Conservation (phyloP, 2,329 filamentous ascomycete species). For the Cercospora zeina region DNA sequence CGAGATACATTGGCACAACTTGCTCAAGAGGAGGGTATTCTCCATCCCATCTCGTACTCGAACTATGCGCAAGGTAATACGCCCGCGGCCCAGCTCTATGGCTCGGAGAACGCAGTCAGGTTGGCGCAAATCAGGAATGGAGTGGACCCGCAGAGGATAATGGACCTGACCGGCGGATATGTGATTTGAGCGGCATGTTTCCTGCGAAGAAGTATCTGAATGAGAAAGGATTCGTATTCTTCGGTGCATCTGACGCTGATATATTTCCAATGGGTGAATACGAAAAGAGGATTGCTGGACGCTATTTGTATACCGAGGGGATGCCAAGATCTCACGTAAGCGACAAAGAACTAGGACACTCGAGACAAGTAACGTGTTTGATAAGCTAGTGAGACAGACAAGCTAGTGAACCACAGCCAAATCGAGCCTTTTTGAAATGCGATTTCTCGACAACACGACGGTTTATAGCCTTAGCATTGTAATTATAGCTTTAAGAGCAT, state of each 20-base stretch:
- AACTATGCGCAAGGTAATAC: conserved; percentile 8
- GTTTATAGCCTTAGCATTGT: no score
- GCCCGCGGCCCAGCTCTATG: conserved; percentile 1
- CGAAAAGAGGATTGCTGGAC: background rate
- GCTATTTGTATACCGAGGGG: no score
- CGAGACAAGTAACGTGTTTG: no score
- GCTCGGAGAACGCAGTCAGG: background rate
- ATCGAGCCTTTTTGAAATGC: no score
- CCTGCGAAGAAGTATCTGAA: background rate
- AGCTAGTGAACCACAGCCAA: no score
- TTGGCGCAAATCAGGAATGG: conserved; percentile 3
- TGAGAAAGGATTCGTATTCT: background rate
- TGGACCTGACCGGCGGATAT: conserved; percentile 12
- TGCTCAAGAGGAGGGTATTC: background rate
- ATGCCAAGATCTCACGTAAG: background rate
- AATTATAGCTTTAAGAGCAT: no score
- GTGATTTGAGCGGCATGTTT: background rate
- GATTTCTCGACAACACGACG: no score
- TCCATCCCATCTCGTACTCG: conserved; percentile 8
- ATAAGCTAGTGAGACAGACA: no score
- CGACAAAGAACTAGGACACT: no score
- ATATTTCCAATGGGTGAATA: background rate
- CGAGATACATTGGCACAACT: background rate
- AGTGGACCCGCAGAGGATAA: conserved; percentile 9
- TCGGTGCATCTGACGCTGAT: no score